Evolutionary conservation across 202 grass and related monocot genomes (phyloP), one percentile per base, ranked within the genome.

Genomic region (Brachypodium distachyon): DNA sequence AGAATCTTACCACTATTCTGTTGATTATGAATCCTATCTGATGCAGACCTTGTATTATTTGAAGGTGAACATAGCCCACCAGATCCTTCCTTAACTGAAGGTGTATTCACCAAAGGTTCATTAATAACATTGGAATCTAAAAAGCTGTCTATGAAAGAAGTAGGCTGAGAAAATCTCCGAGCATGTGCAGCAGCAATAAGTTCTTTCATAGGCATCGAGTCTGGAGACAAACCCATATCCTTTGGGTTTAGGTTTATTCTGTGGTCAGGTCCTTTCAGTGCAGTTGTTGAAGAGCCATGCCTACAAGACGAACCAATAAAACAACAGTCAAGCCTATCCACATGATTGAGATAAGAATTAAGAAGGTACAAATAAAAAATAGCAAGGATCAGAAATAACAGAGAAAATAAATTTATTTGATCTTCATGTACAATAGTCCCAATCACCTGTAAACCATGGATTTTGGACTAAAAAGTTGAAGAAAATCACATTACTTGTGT

Each of bases 131-230:
- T 94, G 71, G 84, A 74, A 68, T 91, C 78, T 59, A 91, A 42
- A 81, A 72, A 90, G 64, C 72, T 81, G 37, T 91, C 60, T 60
- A 83, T 82, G 72, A 89, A 88, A 55, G 90, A 91, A 77, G 54
- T 85, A 72, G 83, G 86, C 21, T 39, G 83, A 81, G 87, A 88
- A 28, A 81, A 64, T 87, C 70, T 83, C 62, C 41, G 82, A 74
- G 87, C 82, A 73, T 87, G 82, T 53, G 80, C 86, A 79, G 85
- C 88, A 84, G 87, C 88, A 87, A 90, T 83, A 82, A 90, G 84
- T 71, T 85, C 67, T 90, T 97, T 94, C 80, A 89, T 79, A 58
- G 81, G 83, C 19, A 48, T 80, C 38, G 71, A 67, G 70, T 89
- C 90, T 53, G 90, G 79, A 84, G 79, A 97, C 41, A 76, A 83